Conservation (phyloP, 2,329 filamentous ascomycete genomes). For the Diaporthe destruens region DNA sequence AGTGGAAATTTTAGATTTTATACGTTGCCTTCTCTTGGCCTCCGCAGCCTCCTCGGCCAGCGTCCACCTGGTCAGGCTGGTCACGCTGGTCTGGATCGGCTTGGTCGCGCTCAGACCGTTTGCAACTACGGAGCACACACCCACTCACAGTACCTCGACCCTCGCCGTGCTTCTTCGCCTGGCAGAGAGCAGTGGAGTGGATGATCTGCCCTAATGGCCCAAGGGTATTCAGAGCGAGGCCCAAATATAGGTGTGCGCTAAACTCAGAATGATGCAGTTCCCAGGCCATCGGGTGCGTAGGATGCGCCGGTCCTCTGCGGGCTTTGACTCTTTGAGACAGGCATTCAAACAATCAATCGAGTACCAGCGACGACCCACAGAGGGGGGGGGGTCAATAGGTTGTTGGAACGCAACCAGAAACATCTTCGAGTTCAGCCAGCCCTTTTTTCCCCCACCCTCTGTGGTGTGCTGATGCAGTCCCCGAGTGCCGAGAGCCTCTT, state of each 20-base stretch:
- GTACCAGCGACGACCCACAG: constrained; percentile 34
- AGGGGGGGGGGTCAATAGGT: constrained; percentile 31
- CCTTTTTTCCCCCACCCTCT: background rate
- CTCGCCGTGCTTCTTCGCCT: background rate
- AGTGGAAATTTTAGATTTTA: background rate
- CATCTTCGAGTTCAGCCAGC: background rate
- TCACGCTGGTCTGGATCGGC: constrained; percentile 1
- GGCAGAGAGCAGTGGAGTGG: constrained; percentile 26
- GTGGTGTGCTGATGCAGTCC: background rate
- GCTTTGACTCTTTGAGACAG: constrained; percentile 35
- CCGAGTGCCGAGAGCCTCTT: background rate
- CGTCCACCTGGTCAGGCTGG: too few species aligned
- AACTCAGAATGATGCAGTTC: constrained; percentile 40
- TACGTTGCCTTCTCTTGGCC: background rate
- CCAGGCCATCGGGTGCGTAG: constrained; percentile 40
- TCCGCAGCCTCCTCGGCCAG: background rate
- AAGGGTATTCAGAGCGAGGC: constrained; percentile 7
- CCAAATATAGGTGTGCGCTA: constrained; percentile 40
- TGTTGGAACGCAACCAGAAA: constrained; percentile 8
- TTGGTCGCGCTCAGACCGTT: background rate
- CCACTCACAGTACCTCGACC: background rate
- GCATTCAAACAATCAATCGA: constrained; percentile 7
- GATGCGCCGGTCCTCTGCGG: constrained; percentile 6
- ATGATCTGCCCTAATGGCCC: constrained; percentile 13
- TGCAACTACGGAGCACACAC: background rate